Conservation (phyloP, 805 yeast genomes). For the Candida morakotiae region DNA sequence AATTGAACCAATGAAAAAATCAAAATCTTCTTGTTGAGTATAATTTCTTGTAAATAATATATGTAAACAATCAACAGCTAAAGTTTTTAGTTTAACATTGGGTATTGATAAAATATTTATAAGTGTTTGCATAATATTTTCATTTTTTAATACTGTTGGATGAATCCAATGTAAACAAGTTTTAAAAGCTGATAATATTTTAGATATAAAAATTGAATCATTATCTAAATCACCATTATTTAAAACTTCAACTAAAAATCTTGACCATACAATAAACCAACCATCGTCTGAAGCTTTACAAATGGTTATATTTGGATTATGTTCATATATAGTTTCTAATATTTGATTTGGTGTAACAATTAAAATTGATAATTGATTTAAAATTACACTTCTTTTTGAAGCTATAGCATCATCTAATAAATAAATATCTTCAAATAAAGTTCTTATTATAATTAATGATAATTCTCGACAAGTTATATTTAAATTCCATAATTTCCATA, state of each 20-base stretch:
- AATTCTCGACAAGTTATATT: constrained; percentile 67
- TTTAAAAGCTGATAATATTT: constrained; percentile 76
- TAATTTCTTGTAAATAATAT: constrained; percentile 80
- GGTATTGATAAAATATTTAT: constrained; percentile 54
- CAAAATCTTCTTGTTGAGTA: constrained; percentile 62
- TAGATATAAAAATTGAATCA: constrained; percentile 52
- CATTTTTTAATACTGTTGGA: constrained; percentile 65
- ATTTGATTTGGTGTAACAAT: constrained; percentile 70
- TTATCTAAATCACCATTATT: constrained; percentile 18
- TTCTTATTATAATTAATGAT: constrained; percentile 72
- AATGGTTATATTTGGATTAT: constrained; percentile 55
- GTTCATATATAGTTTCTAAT: constrained; percentile 58
- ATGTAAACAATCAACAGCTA: constrained; percentile 89
- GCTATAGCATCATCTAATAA: constrained; percentile 90
- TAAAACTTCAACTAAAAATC: constrained; percentile 31
- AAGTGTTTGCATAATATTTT: constrained; percentile 62
- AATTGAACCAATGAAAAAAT: constrained; percentile 72
- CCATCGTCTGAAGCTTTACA: constrained; percentile 68
- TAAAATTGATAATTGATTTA: constrained; percentile 81
- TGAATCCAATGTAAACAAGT: constrained; percentile 90
- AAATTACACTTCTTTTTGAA: constrained; percentile 66
- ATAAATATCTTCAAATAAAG: constrained; percentile 89
- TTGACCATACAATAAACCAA: constrained; percentile 78
- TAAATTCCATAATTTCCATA: constrained; percentile 70
- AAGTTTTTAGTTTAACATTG: constrained; percentile 66